Percentiles rank a stretch among this genome's conserved stretches.
Evolutionary conservation across 2,329 filamentous ascomycete species (phyloP).

Genomic region (Trichoderma simmonsii): DNA sequence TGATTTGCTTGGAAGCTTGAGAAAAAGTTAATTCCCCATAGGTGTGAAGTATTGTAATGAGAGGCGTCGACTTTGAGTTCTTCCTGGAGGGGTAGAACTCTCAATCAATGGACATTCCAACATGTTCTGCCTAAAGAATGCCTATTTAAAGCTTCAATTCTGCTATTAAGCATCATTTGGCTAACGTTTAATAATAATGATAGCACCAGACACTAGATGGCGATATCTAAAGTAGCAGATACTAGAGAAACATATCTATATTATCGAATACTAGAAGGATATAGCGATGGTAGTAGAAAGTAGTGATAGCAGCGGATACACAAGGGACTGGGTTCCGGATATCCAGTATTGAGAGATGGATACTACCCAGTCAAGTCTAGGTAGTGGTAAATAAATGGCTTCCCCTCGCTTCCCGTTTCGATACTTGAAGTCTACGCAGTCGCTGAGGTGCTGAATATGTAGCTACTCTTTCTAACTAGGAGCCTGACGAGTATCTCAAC

Average conservation of each 20-base stretch:
- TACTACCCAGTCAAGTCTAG: neutral
- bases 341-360: neutral
- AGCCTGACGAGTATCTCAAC: no score
- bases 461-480: no score
- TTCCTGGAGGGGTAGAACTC: neutral
- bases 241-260: neutral
- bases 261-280: neutral
- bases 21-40: neutral
- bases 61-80: neutral
- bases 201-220: neutral
- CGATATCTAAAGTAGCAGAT: neutral
- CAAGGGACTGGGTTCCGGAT: neutral
- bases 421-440: no score
- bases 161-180: neutral
- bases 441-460: no score
- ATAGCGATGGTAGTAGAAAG: neutral
- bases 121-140: neutral
- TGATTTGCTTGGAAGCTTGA: neutral
- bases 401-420: no score
- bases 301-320: neutral
- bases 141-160: no score
- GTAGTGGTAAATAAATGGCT: no score
- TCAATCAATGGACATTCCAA: neutral
- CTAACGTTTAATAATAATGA: neutral
- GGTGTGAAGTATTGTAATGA: neutral